A percentile compares a stretch with the other conserved stretches of the same genome.
These are phyloP conservation scores for Suhomyces pyralidae DNA, from an alignment of 805 yeast genomes.

Conservation along the genomic window DNA sequence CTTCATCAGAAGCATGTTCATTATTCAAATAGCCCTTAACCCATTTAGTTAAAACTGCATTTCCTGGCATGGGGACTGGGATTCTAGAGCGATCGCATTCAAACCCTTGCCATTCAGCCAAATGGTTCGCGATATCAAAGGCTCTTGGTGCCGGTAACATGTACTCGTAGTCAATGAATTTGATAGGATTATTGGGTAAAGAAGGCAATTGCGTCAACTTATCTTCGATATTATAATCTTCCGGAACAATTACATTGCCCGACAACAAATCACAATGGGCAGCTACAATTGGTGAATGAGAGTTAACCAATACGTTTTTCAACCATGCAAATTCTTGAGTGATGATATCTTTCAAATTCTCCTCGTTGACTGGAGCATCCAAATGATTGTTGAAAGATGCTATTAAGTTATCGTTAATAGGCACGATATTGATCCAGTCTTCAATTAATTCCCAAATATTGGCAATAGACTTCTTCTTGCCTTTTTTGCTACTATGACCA, in stretches of 20 bases:
- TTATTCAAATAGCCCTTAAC: slow-evolving; percentile 50
- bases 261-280: slow-evolving; percentile 70
- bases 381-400: slow-evolving; percentile 35
- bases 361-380: slow-evolving; percentile 15
- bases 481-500: slow-evolving; percentile 11
- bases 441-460: slow-evolving; percentile 59
- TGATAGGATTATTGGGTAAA: slow-evolving; percentile 38
- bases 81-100: slow-evolving; percentile 61
- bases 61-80: slow-evolving; percentile 47
- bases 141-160: slow-evolving; percentile 72
- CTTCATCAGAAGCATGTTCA: slow-evolving; percentile 21
- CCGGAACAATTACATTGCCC: slow-evolving; percentile 69
- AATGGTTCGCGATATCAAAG: slow-evolving; percentile 71
- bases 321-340: slow-evolving; percentile 56
- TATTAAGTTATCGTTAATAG: slow-evolving; percentile 43
- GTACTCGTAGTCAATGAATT: slow-evolving; percentile 70
- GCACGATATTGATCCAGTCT: slow-evolving; percentile 63
- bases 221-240: slow-evolving; percentile 16
- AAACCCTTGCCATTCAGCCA: slow-evolving; percentile 81
- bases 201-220: slow-evolving; percentile 15
- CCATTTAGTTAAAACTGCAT: slow-evolving; percentile 54
- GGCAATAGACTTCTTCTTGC: slow-evolving; percentile 29
- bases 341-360: slow-evolving; percentile 39
- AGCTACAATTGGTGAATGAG: slow-evolving; percentile 54
- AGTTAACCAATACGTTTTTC: slow-evolving; percentile 30